Evolutionary conservation across 345 rosid species (phyloP), one percentile per base, ranked within the genome.

Genomic region (Ceriops zippeliana): DNA sequence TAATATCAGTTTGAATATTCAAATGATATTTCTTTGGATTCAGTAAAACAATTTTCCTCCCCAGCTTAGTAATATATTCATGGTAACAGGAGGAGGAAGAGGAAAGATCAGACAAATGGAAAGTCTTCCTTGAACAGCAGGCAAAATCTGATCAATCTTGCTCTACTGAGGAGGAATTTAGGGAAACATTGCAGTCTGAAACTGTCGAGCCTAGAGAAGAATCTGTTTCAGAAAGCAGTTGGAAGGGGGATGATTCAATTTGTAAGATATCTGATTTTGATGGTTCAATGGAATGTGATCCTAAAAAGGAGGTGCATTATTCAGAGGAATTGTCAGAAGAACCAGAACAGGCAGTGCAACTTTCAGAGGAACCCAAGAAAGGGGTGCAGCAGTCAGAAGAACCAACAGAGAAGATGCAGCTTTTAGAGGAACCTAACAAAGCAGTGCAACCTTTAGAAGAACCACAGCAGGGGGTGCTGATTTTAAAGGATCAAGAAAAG

Each of bases 81-180:
- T 80, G 66, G 19, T 79, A 53, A 70, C 81, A 95, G 99, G 92
- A 86, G 80, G 97, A 95, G 83, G 99, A 95, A 83, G 84, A 76
- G 54, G 97, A 95, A 82, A 91, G 97, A 70, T 82, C 81, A 19
- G 69, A 66, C 65, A 91, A 82, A 75, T 91, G 97, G 99, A 80
- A 77, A 65, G 71, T 26, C 69, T 95, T 95, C 69, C 87, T 95
- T 76, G 85, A 87, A 76, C 83, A 76, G 22, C 86, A 80, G 67
- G 62, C 52, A 51, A 65, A 77, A 54, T 54, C 62, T 68, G 70
- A 53, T 72, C 72, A 76, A n/a, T 51, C 35, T 26, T 59, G 68
- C 73, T 70, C 72, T 26, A 58, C 76, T 62, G 73, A 74, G 70
- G 83, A 75, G 63, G 70, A 72, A 67, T 27, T 52, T 35, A 47